phyloP scores from a whole-genome alignment of 2,329 filamentous ascomycete genomes.

The Leptographium flavum region DNA sequence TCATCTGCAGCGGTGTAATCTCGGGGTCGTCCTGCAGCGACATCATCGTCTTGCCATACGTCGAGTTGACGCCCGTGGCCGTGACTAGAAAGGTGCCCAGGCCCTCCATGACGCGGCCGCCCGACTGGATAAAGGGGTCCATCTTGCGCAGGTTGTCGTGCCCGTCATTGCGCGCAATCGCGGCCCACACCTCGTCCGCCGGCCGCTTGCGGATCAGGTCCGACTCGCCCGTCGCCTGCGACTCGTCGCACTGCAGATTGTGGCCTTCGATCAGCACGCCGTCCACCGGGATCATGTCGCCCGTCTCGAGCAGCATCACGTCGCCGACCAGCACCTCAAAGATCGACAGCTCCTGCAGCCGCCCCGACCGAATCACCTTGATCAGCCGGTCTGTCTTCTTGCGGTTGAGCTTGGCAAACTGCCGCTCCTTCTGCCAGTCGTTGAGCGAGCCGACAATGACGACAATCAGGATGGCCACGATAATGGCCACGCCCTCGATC shows the following conservation, averaged over 20 bases:
- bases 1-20: constrained; percentile 62
- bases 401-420: constrained; percentile 64
- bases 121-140: constrained; percentile 78
- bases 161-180: constrained; percentile 55
- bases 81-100: constrained; percentile 63
- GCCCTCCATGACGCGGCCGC: constrained; percentile 62
- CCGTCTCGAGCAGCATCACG: constrained; percentile 58
- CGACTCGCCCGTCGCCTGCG: constrained; percentile 66
- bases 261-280: constrained; percentile 60
- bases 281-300: constrained; percentile 61
- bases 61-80: constrained; percentile 58
- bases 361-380: constrained; percentile 58
- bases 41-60: constrained; percentile 63
- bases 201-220: constrained; percentile 56
- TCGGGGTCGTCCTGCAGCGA: constrained; percentile 59
- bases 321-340: constrained; percentile 58
- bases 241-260: constrained; percentile 65
- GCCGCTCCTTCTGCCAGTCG: constrained; percentile 68
- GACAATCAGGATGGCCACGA: constrained; percentile 65
- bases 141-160: constrained; percentile 54
- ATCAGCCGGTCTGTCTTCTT: constrained; percentile 66
- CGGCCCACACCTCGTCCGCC: constrained; percentile 53
- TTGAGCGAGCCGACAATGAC: constrained; percentile 65
- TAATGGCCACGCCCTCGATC: constrained; percentile 72
- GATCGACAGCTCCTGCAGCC: constrained; percentile 53